Conservation (phyloP, 2,329 filamentous ascomycete species). For the Lachnellula willkommii region DNA sequence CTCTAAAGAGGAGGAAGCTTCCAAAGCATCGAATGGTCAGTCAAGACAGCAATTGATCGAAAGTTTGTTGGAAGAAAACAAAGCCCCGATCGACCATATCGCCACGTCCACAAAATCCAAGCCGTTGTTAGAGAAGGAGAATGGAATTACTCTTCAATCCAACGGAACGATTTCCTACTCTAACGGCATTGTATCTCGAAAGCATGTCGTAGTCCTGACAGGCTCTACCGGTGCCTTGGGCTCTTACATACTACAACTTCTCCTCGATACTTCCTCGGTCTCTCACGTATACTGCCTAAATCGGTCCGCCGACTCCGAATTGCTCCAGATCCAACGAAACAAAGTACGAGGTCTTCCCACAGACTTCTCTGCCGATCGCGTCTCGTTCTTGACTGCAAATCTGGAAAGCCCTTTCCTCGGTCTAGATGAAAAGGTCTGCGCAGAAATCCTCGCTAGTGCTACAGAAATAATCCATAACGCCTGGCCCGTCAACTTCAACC, state of each 20-base stretch:
- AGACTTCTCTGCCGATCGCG: slow-evolving; percentile 31
- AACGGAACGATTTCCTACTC: neutral
- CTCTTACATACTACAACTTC: slow-evolving; percentile 40
- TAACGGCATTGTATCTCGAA: neutral
- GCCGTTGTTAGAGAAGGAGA: neutral
- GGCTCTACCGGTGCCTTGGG: slow-evolving; percentile 45
- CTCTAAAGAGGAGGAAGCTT: neutral
- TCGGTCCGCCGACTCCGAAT: slow-evolving; percentile 23
- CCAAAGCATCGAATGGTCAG: neutral
- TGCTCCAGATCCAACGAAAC: slow-evolving; percentile 9
- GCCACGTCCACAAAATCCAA: neutral
- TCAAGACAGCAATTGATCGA: neutral
- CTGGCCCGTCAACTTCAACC: slow-evolving; percentile 36
- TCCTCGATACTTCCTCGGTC: slow-evolving; percentile 31
- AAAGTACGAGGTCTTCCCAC: slow-evolving; percentile 36
- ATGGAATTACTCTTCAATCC: neutral
- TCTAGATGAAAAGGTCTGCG: slow-evolving; percentile 27
- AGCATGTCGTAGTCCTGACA: slow-evolving; percentile 30
- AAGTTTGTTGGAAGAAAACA: neutral
- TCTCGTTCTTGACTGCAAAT: slow-evolving; percentile 45
- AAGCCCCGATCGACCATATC: neutral
- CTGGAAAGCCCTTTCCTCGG: slow-evolving; percentile 44
- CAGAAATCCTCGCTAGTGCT: slow-evolving; percentile 9
- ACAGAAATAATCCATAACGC: slow-evolving; percentile 7
- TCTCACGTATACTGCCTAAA: slow-evolving; percentile 43